Evolutionary conservation across 805 yeast species (phyloP).

Genomic region (Danielozyma ontarioensis): DNA sequence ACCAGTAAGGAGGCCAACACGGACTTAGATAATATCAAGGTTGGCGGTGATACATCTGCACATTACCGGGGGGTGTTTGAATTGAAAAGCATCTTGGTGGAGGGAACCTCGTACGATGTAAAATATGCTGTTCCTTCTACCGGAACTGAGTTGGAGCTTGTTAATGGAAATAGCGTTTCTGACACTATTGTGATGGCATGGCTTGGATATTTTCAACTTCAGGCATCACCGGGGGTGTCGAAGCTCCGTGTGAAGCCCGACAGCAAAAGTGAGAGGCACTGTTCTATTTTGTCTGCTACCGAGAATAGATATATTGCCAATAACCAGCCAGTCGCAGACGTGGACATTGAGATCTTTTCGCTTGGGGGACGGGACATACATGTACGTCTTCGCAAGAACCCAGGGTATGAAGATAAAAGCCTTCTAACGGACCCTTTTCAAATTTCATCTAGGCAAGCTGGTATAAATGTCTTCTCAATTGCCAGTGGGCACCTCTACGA

Average conservation of each 20-base stretch:
- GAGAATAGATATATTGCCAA: constrained; percentile 36
- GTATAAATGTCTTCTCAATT: constrained; percentile 73
- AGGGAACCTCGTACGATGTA: constrained; percentile 60
- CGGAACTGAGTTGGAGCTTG: constrained; percentile 47
- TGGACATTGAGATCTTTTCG: constrained; percentile 31
- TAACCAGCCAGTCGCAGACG: constrained; percentile 12
- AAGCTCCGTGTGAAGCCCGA: constrained; percentile 38
- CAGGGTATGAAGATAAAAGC: constrained; percentile 9
- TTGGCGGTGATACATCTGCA: constrained; percentile 33
- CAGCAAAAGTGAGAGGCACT: constrained; percentile 17
- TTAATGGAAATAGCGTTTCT: constrained; percentile 11
- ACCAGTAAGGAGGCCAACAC: constrained; percentile 41
- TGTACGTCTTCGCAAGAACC: constrained; percentile 41
- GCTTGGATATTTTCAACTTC: constrained; percentile 79
- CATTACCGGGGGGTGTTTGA: constrained; percentile 24
- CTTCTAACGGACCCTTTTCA: constrained; percentile 4
- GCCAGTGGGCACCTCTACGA: constrained; percentile 83
- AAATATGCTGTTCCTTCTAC: constrained; percentile 36
- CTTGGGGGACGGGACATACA: constrained; percentile 42
- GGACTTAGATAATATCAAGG: constrained; percentile 61
- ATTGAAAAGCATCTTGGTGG: constrained; percentile 54
- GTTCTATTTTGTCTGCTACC: constrained; percentile 32
- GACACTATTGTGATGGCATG: constrained; percentile 75
- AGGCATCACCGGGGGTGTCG: constrained; percentile 70
- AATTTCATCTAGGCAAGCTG: constrained; percentile 33